phyloP scores from a whole-genome alignment of 2,329 filamentous ascomycete species.

The Arthrinium puccinioides region DNA sequence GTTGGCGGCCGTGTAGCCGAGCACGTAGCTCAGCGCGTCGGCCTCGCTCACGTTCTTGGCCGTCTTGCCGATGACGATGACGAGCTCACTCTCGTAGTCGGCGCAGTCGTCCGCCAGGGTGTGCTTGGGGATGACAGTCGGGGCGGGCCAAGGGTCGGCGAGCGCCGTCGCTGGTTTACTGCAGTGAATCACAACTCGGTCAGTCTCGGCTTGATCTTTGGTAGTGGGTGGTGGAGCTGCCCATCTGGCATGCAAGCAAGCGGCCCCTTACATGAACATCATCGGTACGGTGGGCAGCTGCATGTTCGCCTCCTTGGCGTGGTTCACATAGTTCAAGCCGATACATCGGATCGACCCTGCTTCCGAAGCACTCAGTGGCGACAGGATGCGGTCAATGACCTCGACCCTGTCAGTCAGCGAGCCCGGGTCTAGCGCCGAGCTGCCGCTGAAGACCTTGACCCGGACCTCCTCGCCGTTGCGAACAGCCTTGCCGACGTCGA shows the following conservation, averaged over 20 bases:
- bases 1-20: constrained; percentile 58
- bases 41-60: constrained; percentile 47
- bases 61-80: constrained; percentile 44
- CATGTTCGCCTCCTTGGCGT: constrained; percentile 41
- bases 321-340: constrained; percentile 41
- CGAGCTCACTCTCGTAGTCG: constrained; percentile 54
- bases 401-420: constrained; percentile 35
- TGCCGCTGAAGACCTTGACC: constrained; percentile 49
- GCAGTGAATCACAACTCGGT: constrained; percentile 1
- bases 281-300: constrained; percentile 46
- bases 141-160: constrained; percentile 44
- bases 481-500: constrained; percentile 52
- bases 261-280: constrained; percentile 37
- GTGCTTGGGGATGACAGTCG: constrained; percentile 45
- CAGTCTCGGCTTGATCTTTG: constrained; percentile 5
- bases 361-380: constrained; percentile 38
- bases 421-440: constrained; percentile 49
- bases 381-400: constrained; percentile 40
- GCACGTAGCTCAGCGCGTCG: constrained; percentile 50
- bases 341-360: constrained; percentile 53
- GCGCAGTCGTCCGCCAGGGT: constrained; percentile 44
- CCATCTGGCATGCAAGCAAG: neutral
- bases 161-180: constrained; percentile 47
- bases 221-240: neutral
- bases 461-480: constrained; percentile 48